phyloP scores from a whole-genome alignment of 441 rosid genomes.

The Kokia cookei region DNA sequence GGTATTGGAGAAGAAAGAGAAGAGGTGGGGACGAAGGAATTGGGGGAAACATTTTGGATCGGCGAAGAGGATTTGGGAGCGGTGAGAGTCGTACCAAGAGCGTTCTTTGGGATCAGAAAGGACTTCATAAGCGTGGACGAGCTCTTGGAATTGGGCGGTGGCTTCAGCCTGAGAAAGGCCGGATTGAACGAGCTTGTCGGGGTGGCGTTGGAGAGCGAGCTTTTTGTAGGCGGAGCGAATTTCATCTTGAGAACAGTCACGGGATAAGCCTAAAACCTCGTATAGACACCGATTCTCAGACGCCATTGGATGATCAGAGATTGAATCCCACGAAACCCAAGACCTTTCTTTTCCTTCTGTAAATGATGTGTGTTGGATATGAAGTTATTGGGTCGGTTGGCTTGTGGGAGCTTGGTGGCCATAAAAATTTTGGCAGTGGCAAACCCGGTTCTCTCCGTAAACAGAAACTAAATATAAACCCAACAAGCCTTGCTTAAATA shows the following conservation, averaged over 20 bases:
- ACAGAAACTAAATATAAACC: too few species aligned
- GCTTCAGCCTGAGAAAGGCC: conserved; percentile 77
- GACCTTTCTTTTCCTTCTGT: neutral
- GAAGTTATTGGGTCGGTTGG: neutral
- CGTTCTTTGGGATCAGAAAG: conserved; percentile 91
- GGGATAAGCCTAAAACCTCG: conserved; percentile 67
- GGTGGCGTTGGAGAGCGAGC: conserved; percentile 89
- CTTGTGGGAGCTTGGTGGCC: neutral
- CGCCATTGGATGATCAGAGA: conserved; percentile 32
- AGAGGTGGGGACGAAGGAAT: conserved; percentile 58
- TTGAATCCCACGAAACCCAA: neutral
- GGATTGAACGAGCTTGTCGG: conserved; percentile 86
- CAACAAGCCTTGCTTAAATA: too few species aligned
- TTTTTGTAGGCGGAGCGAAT: conserved; percentile 73
- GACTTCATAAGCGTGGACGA: conserved; percentile 78
- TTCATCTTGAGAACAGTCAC: conserved; percentile 63
- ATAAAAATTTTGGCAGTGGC: neutral
- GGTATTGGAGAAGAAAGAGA: conserved; percentile 69
- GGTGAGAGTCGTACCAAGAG: conserved; percentile 92
- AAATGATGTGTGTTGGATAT: too few species aligned
- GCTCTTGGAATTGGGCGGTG: conserved; percentile 95
- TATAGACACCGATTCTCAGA: conserved; percentile 84
- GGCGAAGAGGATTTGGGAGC: conserved; percentile 92
- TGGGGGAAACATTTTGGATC: conserved; percentile 34
- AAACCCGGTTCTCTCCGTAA: neutral